Conservation (phyloP, 495 filamentous ascomycete species). For the Rhizodiscina lignyota region DNA sequence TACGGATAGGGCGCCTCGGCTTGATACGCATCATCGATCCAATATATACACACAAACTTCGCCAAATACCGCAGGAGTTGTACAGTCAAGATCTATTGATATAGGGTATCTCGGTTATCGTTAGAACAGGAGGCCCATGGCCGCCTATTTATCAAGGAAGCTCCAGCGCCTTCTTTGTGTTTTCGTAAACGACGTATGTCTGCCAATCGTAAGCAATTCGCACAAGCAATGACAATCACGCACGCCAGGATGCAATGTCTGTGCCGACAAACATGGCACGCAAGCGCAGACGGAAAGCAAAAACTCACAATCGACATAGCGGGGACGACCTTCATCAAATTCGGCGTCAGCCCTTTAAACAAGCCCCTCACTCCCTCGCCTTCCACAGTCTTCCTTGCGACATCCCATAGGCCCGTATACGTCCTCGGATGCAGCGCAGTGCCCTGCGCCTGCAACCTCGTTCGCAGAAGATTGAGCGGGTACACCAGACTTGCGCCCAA, state of each 20-base stretch:
- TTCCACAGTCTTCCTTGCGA: constrained; percentile 60
- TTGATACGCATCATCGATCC: too few species aligned
- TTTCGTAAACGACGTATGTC: constrained; percentile 93
- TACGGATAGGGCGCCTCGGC: too few species aligned
- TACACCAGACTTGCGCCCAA: constrained; percentile 89
- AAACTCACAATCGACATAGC: constrained; percentile 67
- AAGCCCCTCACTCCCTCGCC: constrained; percentile 75
- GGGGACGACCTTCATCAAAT: constrained; percentile 89
- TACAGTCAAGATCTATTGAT: too few species aligned
- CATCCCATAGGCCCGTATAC: constrained; percentile 79
- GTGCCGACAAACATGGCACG: too few species aligned
- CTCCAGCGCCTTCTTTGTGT: constrained; percentile 64
- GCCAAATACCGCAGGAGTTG: too few species aligned
- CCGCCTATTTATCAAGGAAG: constrained; percentile 45
- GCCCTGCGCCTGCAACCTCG: constrained; percentile 85
- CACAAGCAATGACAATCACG: too few species aligned
- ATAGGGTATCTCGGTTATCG: too few species aligned
- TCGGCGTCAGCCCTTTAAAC: constrained; percentile 91
- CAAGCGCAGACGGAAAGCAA: constrained; percentile 2
- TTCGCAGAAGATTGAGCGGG: constrained; percentile 86
- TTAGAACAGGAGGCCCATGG: too few species aligned
- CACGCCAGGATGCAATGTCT: too few species aligned
- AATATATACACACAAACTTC: too few species aligned
- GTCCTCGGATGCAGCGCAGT: constrained; percentile 80
- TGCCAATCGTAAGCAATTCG: constrained; percentile 13